Base-by-base conservation (phyloP, 805 yeast species). In the Starmerella vitae region DNA sequence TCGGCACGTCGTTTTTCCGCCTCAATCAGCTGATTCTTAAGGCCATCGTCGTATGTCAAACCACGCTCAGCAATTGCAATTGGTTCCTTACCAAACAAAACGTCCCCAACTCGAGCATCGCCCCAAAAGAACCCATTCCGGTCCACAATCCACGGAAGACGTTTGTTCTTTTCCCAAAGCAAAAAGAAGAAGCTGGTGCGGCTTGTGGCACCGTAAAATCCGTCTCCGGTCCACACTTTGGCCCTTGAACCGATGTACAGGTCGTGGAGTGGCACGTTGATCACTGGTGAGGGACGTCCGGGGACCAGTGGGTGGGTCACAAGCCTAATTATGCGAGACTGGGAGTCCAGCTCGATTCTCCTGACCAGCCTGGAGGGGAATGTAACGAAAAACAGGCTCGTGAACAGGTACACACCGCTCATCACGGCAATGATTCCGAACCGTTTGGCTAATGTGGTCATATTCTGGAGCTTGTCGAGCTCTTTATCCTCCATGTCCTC, bases 71-170 rank as follows among this genome's bases (percentile, higher is more conserved):
- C 86, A 42, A 71, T 77, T 14, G 75, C 78, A n/a, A 81, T 55
- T 1, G 80, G 60, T 54, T 81, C 91, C 53, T 79, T 77, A 18
- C 93, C 91, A 50, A 83, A 78, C n/a, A 83, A 51, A 37, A 73
- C 70, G 56, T 83, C 94, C 59, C 77, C 78, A 2, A 83, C 78
- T 43, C 94, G 66, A 13, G 93, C 94, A 57, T 83, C 93, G 25
- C 91, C 86, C 93, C 93, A 83, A 62, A 80, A 83, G 66, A 84
- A 83, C 10, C 93, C 94, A 50, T 74, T 76, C 48, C 94, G 66
- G 55, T 83, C 94, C 15, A 81, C 78, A 14, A 78, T 61, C 83
- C 86, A 82, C 19, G 81, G 83, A 29, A 71, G 64, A 42, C 63
- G 60, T 30, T 54, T 58, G 17, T 70, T 68, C 18, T 63, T 58